Percentiles rank a stretch among this genome's conserved stretches.
phyloP scores from a whole-genome alignment of 139 green algal species.

The Tetradesmus obliquus region DNA sequence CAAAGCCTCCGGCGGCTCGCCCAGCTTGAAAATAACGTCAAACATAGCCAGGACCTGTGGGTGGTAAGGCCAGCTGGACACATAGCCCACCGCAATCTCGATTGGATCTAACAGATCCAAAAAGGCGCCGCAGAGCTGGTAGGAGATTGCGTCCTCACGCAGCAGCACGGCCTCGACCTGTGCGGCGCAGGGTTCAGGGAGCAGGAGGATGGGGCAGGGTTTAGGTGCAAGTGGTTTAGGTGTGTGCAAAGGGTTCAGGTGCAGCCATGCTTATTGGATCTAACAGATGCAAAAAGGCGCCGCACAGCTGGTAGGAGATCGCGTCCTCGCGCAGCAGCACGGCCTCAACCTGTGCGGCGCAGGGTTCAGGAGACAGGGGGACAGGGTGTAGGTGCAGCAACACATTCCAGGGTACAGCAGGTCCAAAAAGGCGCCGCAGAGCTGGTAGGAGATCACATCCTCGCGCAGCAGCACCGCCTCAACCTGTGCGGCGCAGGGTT shows the following conservation, averaged over 20 bases:
- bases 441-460: slow-evolving; percentile 18
- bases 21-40: slow-evolving; percentile 24
- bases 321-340: slow-evolving; percentile 35
- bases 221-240: too few species aligned
- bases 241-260: too few species aligned
- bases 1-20: slow-evolving; percentile 14
- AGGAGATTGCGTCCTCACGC: slow-evolving; percentile 26
- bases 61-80: slow-evolving; percentile 34
- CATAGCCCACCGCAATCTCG: slow-evolving; percentile 34
- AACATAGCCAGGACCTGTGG: slow-evolving; percentile 9
- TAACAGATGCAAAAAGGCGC: background rate
- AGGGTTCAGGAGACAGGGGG: background rate
- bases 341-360: slow-evolving; percentile 1
- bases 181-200: background rate
- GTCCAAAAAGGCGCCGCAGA: slow-evolving; percentile 15
- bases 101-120: slow-evolving; percentile 26
- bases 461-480: slow-evolving; percentile 14
- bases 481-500: too few species aligned
- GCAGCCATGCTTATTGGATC: background rate
- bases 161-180: slow-evolving; percentile 28
- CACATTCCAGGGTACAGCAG: too few species aligned
- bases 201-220: background rate
- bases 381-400: background rate
- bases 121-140: slow-evolving; percentile 28
- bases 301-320: background rate